Evolutionary conservation across 768 basidiomycete species (phyloP), one percentile per base, ranked within the genome.

Genomic region (Termitomyces sp.): DNA sequence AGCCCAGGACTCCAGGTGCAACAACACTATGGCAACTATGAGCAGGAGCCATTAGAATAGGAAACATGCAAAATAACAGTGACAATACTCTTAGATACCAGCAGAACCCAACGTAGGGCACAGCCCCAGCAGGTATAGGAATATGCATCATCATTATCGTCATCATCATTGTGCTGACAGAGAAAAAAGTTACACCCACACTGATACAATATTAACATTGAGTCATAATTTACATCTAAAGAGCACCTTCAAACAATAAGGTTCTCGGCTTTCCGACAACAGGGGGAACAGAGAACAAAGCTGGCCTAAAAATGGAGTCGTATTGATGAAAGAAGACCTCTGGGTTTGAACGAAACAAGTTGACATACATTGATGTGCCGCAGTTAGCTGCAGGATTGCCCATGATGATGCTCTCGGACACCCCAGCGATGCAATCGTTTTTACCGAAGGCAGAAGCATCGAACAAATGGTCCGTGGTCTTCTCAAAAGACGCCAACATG

Each of bases 401-500:
- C 94, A 99, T 95, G 71, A 99, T 98, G 68, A 99, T 99, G 68
- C 96, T 98, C 71, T 99, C 97, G 19, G 97, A 98, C 6, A 99
- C 96, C 50, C 97, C 97, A 30, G 92, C 87, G 53, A 99, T 97
- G 55, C 82, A 84, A 66, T 99, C 97, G 49, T 86, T 93, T 72
- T 98, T 98, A 11, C 94, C 93, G 69, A 89, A 95, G 2, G 97
- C 91, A 10, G 97, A 89, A 2, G 97, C 97, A 66, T 99, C 94
- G 73, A 99, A 99, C 58, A 99, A 74, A 71, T 99, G 97, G 75
- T 99, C 97, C 14, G 97, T 99, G 16, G 97, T 98, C 77, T 98
- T 98, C 73, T 99, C 97, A 71, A 99, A 99, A 25, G 94, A 97
- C 10, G 97, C 97, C 64, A 98, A 77, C 97, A 98, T 99, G 65